These are phyloP conservation scores for Teratosphaeria epicoccoides DNA, from an alignment of 2,329 filamentous ascomycete genomes.

Conservation along the genomic window DNA sequence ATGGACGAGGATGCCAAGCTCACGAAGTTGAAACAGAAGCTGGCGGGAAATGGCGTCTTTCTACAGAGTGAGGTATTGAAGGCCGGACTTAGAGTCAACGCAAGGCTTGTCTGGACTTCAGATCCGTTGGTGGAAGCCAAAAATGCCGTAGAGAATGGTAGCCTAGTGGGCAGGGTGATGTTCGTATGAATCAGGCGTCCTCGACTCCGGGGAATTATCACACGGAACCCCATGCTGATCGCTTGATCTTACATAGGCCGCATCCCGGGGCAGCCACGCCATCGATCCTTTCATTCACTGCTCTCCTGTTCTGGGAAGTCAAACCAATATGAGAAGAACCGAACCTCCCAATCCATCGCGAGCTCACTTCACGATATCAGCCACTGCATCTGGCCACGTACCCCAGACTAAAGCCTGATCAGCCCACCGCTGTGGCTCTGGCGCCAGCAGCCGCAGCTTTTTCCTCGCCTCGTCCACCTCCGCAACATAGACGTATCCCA, in stretches of 20 bases:
- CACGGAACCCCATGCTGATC: not conserved
- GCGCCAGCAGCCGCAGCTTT: conserved; percentile 70
- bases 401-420: conserved; percentile 74
- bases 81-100: conserved; percentile 2
- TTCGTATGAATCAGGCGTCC: not conserved
- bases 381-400: conserved; percentile 73
- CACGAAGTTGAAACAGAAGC: not conserved
- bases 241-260: not conserved
- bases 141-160: conserved; percentile 1
- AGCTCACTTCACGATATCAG: conserved; percentile 53
- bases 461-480: conserved; percentile 80
- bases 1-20: conserved; percentile 3
- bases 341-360: too few relatives aligned
- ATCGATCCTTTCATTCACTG: not conserved
- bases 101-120: conserved; percentile 1
- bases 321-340: not conserved
- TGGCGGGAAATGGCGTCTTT: conserved; percentile 1
- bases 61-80: conserved; percentile 2
- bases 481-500: conserved; percentile 87
- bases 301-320: not conserved
- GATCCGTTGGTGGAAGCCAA: conserved; percentile 2
- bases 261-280: not conserved
- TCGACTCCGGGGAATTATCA: not conserved
- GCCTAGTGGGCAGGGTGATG: conserved; percentile 3
- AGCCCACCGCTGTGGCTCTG: conserved; percentile 71